A percentile compares a stretch with the other conserved stretches of the same genome.
phyloP scores from a whole-genome alignment of 805 yeast species.

The Monosporozyma yasuniensis region DNA sequence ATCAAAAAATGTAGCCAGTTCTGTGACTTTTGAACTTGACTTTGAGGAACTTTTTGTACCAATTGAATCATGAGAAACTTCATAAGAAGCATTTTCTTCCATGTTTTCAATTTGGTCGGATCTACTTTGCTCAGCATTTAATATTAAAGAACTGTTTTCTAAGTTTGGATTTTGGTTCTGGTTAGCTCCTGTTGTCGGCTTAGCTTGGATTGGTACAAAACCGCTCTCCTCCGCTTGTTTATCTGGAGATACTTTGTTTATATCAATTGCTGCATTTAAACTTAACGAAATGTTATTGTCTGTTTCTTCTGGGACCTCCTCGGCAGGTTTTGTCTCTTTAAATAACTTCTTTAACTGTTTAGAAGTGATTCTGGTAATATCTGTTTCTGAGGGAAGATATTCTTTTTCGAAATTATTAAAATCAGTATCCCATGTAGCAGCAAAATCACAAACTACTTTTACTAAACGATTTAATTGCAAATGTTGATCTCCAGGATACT shows the following conservation, averaged over 20 bases:
- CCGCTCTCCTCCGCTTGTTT: background rate
- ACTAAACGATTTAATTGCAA: slow-evolving; percentile 61
- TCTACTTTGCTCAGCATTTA: background rate
- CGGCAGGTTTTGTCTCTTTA: slow-evolving; percentile 1
- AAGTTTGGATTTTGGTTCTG: background rate
- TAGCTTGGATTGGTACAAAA: background rate
- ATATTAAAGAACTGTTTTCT: background rate
- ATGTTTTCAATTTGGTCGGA: background rate
- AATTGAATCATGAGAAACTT: background rate
- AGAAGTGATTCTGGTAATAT: slow-evolving; percentile 82
- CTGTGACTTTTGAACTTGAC: slow-evolving; percentile 40
- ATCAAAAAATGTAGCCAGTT: slow-evolving; percentile 59
- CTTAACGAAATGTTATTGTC: background rate
- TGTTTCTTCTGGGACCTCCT: slow-evolving; percentile 1
- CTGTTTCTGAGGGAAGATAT: slow-evolving; percentile 85
- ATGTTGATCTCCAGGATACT: slow-evolving; percentile 54
- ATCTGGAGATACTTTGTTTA: background rate
- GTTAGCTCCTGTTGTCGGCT: background rate
- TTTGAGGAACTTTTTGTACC: background rate
- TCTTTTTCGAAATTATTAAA: slow-evolving; percentile 70
- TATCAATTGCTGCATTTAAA: background rate
- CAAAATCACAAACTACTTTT: slow-evolving; percentile 66
- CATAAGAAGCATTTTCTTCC: background rate
- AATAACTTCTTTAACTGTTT: slow-evolving; percentile 74
- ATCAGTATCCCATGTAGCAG: slow-evolving; percentile 80